Evolutionary conservation across 371 early-diverging fungal genomes (phyloP), one percentile per base, ranked within the genome.

Genomic region (Mortierella sp.): DNA sequence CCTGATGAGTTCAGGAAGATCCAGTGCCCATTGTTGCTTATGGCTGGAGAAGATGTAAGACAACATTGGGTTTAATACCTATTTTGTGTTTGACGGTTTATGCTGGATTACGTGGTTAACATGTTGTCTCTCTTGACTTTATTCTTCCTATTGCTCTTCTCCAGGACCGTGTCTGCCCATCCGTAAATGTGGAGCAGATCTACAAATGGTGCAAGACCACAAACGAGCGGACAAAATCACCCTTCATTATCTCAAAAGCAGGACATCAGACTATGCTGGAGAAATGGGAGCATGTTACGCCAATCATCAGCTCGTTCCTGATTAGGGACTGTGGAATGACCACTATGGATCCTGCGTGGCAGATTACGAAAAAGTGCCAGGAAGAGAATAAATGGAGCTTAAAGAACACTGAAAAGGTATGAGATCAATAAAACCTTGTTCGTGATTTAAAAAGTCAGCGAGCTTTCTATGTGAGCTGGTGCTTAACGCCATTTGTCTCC

Each of bases 231-330:
- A 68, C 70, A 14, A 61, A 80, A 30, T 85, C 85, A 12, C 91
- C 90, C 10, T 90, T 88, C 64, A 78, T 91, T 6, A 88, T 93
- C 30, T 89, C 89, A 4, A 86, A 86, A 51, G 89, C 91, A 28
- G 92, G 90, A 32, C 94, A 93, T 84, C 81, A 87, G 63, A 87
- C 89, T 8, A 93, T 93, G 91, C 68, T 91, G 2, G 92, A 93
- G 66, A 84, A 88, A 22, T 90, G 92, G 49, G 90, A 92, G 59
- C 72, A 88, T 8, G 90, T 92, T 0, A 92, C 91, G 62, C 91
- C 92, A 14, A 88, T 92, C 32, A 90, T 93, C 35, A 83, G 86
- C 59, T 85, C 91, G 5, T 93, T 93, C 73, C 68, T 93, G 62
- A 90, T 92, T 69, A 91, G 92, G 35, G 87, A 86, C 35, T 90